phyloP scores from a whole-genome alignment of 306 rosid genomes.

The Vigna trinervia region DNA sequence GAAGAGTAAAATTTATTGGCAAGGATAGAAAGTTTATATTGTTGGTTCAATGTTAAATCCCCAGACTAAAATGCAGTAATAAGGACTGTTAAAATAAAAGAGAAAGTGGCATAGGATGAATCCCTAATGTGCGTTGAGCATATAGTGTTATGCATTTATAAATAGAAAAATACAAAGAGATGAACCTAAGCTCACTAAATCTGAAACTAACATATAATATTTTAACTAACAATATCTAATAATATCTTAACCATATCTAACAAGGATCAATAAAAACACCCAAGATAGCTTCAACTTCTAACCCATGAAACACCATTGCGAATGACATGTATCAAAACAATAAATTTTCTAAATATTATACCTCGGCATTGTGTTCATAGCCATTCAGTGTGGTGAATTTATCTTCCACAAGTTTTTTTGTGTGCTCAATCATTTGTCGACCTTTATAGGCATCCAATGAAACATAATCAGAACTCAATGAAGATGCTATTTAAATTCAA shows the following conservation, averaged over 20 bases:
- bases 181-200: too few species aligned
- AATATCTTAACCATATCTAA: too few species aligned
- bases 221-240: too few species aligned
- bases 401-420: slow-evolving; percentile 86
- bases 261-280: slow-evolving; percentile 1
- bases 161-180: too few species aligned
- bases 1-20: slow-evolving; percentile 30
- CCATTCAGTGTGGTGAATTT: slow-evolving; percentile 78
- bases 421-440: slow-evolving; percentile 96
- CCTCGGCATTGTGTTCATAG: slow-evolving; percentile 91
- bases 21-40: slow-evolving; percentile 8
- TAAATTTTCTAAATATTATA: slow-evolving; percentile 39
- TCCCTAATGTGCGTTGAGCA: too few species aligned
- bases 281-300: slow-evolving; percentile 13
- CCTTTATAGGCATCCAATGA: slow-evolving; percentile 62
- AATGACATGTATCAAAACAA: slow-evolving; percentile 33
- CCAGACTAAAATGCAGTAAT: slow-evolving; percentile 17
- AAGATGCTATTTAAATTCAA: slow-evolving; percentile 33
- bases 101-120: too few species aligned
- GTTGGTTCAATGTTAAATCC: slow-evolving; percentile 18
- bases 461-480: slow-evolving; percentile 40
- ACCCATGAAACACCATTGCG: slow-evolving; percentile 27
- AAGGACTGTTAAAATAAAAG: not conserved
- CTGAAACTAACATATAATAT: too few species aligned
- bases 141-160: too few species aligned